These are phyloP conservation scores for Antitrichia curtipendula DNA, from an alignment of 225 moss, liverwort and hornwort genomes.

Conservation along the genomic window DNA sequence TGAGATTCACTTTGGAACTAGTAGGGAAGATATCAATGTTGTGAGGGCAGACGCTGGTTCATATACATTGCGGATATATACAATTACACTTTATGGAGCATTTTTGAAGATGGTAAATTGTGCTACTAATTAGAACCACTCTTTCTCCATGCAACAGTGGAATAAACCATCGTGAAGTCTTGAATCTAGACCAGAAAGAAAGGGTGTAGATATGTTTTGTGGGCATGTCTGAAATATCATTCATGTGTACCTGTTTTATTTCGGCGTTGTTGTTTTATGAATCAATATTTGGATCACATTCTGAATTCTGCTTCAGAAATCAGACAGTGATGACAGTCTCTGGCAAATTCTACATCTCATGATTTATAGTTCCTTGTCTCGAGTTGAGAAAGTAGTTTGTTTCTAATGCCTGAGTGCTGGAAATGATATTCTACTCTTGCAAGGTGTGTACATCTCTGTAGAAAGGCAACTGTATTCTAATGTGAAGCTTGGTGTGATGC, in stretches of 20 bases:
- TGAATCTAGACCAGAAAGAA: not conserved
- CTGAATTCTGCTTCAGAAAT: not conserved
- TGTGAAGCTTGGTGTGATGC: not conserved
- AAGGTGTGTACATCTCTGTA: not conserved
- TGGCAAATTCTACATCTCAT: not conserved
- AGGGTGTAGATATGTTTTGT: not conserved
- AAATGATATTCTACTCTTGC: not conserved
- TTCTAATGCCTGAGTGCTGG: not conserved
- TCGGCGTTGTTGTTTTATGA: not conserved
- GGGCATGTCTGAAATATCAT: not conserved
- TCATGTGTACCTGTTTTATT: not conserved
- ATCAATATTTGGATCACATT: not conserved
- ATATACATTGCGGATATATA: not conserved
- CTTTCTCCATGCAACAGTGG: not conserved
- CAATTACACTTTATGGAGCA: not conserved
- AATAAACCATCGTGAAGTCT: not conserved
- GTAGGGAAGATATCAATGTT: not conserved
- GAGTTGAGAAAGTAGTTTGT: not conserved
- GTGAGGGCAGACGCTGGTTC: not conserved
- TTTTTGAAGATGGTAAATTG: not conserved
- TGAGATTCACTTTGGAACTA: not conserved
- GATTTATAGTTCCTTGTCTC: not conserved
- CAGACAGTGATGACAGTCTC: not conserved
- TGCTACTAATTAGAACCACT: not conserved
- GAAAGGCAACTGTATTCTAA: not conserved